Percentiles rank a stretch among this genome's conserved stretches.
phyloP scores from a whole-genome alignment of 208 protist genomes.

The Acanthamoeba triangularis region DNA sequence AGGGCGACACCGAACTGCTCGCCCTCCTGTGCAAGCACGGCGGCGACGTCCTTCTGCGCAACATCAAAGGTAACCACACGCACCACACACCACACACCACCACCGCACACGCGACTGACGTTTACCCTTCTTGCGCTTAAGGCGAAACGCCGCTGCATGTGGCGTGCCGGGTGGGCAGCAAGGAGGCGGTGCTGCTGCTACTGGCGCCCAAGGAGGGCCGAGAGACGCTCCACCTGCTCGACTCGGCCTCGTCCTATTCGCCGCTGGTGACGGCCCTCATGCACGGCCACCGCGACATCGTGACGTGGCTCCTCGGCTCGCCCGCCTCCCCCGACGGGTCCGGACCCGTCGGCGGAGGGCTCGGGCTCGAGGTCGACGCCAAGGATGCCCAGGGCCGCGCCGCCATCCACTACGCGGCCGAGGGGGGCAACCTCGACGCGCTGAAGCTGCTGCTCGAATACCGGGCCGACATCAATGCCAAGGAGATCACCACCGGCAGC shows the following conservation, averaged over 20 bases:
- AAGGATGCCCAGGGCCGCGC: constrained; percentile 22
- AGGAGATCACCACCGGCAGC: constrained; percentile 59
- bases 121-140: not conserved
- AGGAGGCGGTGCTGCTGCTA: not conserved
- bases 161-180: not conserved
- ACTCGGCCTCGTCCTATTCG: constrained; percentile 11
- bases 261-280: constrained; percentile 39
- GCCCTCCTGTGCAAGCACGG: constrained; percentile 48
- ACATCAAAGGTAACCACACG: not conserved
- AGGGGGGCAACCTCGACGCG: constrained; percentile 20
- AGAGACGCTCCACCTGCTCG: constrained; percentile 34
- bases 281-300: constrained; percentile 37
- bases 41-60: constrained; percentile 30
- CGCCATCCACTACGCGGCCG: constrained; percentile 36
- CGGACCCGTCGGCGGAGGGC: too few relatives aligned
- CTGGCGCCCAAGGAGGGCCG: not conserved
- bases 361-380: constrained; percentile 9
- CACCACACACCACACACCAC: not conserved
- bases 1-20: constrained; percentile 50
- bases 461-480: constrained; percentile 28
- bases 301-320: not conserved
- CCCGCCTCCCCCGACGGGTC: not conserved
- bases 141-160: constrained; percentile 32
- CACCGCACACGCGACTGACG: not conserved
- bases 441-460: constrained; percentile 3